Evolutionary conservation across 352 stramenopile genomes (phyloP), one percentile per base, ranked within the genome.

Genomic region (Phytophthora europaea): DNA sequence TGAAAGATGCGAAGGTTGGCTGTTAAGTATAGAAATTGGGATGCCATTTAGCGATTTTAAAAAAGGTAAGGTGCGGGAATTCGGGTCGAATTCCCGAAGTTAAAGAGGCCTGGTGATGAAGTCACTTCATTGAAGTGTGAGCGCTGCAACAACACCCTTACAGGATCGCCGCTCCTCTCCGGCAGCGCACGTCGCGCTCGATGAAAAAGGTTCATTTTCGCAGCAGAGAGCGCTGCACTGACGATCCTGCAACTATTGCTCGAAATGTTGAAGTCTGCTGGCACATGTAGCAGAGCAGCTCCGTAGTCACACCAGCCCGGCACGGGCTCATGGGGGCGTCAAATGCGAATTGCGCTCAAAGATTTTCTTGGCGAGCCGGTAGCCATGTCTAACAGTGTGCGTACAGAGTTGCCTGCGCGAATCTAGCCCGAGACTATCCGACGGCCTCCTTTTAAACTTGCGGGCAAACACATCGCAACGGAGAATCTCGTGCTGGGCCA

Each of bases 111-210:
- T n/a, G n/a, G n/a, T n/a, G n/a, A 66, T 59, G 45, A 16, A n/a
- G 20, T 12, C 5, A 7, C 26, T 28, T 20, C 43, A 31, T 55
- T 57, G 38, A 3, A 15, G 36, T 40, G 60, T 18, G 33, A 20
- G 58, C 57, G 38, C 62, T 33, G 58, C 36, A 64, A 57, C 56
- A 59, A 65, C 67, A 48, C 22, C 67, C 40, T 64, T 64, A 70
- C 61, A 60, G 61, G 61, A 70, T 70, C 51, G 52, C 60, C 67
- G 22, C 67, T 55, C 67, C 67, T 74, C 61, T 74, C 13, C 61
- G 51, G 61, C 10, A 61, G 47, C 53, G 67, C 33, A 31, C 60
- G 22, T 70, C 38, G 65, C 38, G 16, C 38, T 50, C 18, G 54
- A 58, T 23, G 48, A 54, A 65, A 72, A 74, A 74, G 43, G 63